A percentile compares a stretch with the other conserved stretches of the same genome.
These are phyloP conservation scores for Trichoderma sp. DNA, from an alignment of 2,329 filamentous ascomycete genomes.

Conservation along the genomic window DNA sequence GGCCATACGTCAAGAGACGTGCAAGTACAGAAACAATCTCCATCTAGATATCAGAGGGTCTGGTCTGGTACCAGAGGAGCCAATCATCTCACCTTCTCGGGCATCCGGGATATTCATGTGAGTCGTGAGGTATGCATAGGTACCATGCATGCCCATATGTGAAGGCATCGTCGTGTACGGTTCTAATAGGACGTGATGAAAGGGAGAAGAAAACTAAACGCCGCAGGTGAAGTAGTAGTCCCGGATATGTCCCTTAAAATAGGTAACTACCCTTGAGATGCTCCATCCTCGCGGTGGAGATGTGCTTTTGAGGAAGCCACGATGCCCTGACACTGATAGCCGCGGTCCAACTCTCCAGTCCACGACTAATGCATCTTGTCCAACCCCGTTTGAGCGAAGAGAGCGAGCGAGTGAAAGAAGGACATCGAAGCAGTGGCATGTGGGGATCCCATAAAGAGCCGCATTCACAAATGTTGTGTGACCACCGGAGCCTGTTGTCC, in stretches of 20 bases:
- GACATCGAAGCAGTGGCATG: not conserved
- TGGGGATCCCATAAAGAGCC: conserved; percentile 12
- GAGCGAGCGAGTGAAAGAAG: not conserved
- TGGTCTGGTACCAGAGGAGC: not conserved
- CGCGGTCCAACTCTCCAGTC: not conserved
- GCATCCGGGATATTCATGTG: conserved; percentile 35
- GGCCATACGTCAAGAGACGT: not conserved
- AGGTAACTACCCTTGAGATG: not conserved
- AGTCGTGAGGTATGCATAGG: conserved; percentile 36
- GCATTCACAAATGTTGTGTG: conserved; percentile 20
- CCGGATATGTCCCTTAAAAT: conserved; percentile 4
- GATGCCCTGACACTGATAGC: not conserved
- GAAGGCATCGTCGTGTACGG: conserved; percentile 14
- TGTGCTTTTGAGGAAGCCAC: not conserved
- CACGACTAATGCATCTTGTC: not conserved
- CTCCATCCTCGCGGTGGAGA: not conserved
- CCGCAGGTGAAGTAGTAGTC: not conserved
- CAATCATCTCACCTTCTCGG: not conserved
- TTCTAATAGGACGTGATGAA: conserved; percentile 4
- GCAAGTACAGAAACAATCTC: not conserved
- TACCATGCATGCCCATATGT: conserved; percentile 19
- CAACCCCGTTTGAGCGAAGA: not conserved
- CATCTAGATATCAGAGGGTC: not conserved
- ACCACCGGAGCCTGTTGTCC: conserved; percentile 5
- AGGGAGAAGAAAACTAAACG: conserved; percentile 4